These are phyloP conservation scores for Suhomyces wounanorum DNA, from an alignment of 1,139 yeast species.

Conservation along the genomic window DNA sequence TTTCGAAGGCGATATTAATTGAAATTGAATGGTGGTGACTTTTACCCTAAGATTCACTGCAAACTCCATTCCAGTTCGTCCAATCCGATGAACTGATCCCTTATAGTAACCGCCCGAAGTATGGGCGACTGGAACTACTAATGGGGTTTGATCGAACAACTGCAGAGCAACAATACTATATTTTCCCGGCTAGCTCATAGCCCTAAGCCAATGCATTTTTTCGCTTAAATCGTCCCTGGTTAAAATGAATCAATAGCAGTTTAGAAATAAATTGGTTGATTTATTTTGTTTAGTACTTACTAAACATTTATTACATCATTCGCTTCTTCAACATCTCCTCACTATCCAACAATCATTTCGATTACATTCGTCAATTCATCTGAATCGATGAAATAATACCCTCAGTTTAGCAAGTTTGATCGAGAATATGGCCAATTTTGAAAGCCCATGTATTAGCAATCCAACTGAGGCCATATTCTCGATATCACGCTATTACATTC, in stretches of 20 bases:
- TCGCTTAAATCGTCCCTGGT: neutral
- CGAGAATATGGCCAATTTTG: neutral
- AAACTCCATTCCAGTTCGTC: too few species aligned
- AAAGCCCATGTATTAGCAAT: neutral
- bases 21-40: too few species aligned
- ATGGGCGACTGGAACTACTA: too few species aligned
- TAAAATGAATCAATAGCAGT: neutral
- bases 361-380: neutral
- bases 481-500: neutral
- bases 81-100: too few species aligned
- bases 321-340: neutral
- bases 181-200: too few species aligned
- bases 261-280: neutral
- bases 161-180: too few species aligned
- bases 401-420: neutral
- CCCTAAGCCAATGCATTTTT: neutral
- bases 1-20: too few species aligned
- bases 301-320: neutral
- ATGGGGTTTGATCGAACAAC: too few species aligned
- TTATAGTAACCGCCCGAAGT: too few species aligned
- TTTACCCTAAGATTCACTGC: too few species aligned
- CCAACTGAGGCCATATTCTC: neutral
- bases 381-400: neutral
- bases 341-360: neutral
- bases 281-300: neutral